Percentiles rank a stretch among this genome's conserved stretches.
These are phyloP conservation scores for Ophiosphaerella narmari DNA, from an alignment of 2,329 filamentous ascomycete species.

Conservation along the genomic window DNA sequence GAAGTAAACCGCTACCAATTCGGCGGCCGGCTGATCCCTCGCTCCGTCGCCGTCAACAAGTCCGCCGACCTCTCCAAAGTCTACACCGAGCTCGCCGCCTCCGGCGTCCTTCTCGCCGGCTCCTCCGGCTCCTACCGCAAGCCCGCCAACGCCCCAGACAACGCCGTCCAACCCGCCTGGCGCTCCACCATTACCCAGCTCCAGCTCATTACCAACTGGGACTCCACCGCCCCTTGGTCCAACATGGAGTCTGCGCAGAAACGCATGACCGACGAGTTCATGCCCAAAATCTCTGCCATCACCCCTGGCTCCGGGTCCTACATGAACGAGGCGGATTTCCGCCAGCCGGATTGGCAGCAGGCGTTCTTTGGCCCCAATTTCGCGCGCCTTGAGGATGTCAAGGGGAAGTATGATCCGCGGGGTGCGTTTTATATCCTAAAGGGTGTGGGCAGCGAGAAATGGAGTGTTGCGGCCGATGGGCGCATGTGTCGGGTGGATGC, in stretches of 20 bases:
- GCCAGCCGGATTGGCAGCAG: conserved; percentile 22
- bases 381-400: conserved; percentile 45
- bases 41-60: conserved; percentile 21
- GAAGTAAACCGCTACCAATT: conserved; percentile 26
- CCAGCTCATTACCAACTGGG: conserved; percentile 26
- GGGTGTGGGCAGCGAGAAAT: conserved; percentile 1
- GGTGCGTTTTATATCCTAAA: not conserved
- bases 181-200: conserved; percentile 22
- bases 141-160: conserved; percentile 14
- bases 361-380: conserved; percentile 58
- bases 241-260: conserved; percentile 11
- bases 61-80: conserved; percentile 18
- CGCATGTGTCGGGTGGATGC: not conserved
- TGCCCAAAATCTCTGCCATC: conserved; percentile 24
- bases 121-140: conserved; percentile 21
- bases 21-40: conserved; percentile 24
- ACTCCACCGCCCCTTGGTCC: conserved; percentile 17
- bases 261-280: conserved; percentile 24
- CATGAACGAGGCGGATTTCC: conserved; percentile 32
- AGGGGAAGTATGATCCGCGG: not conserved
- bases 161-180: conserved; percentile 32
- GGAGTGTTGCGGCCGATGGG: not conserved
- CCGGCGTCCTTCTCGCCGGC: conserved; percentile 21
- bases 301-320: conserved; percentile 28
- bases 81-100: conserved; percentile 13